Conservation (phyloP, 2,329 filamentous ascomycete species). For the Scytalidium lignicola region DNA sequence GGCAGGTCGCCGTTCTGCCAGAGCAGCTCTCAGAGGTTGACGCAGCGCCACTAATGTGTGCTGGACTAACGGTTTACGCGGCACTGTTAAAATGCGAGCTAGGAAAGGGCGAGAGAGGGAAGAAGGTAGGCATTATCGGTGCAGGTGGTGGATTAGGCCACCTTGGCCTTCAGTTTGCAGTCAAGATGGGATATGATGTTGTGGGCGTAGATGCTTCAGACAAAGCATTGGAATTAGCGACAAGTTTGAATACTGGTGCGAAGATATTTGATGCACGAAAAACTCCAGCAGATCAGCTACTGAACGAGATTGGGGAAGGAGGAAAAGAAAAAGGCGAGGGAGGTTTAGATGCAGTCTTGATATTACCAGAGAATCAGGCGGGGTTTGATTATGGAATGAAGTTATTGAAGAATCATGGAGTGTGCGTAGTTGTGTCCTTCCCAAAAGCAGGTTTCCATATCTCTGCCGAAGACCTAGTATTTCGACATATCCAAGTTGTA, state of each 20-base stretch:
- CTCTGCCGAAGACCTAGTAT: conserved; percentile 37
- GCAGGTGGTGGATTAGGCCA: conserved; percentile 66
- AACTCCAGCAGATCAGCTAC: conserved; percentile 15
- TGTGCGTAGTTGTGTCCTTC: conserved; percentile 42
- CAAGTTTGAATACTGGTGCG: conserved; percentile 26
- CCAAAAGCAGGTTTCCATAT: conserved; percentile 37
- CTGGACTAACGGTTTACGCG: conserved; percentile 66
- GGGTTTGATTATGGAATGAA: conserved; percentile 42
- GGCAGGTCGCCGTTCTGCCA: conserved; percentile 48
- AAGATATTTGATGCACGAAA: conserved; percentile 35
- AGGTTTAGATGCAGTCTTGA: conserved; percentile 40
- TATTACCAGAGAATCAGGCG: conserved; percentile 40
- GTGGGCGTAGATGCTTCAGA: conserved; percentile 28
- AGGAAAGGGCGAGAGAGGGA: conserved; percentile 52
- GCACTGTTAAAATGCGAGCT: conserved; percentile 54
- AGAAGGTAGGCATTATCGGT: conserved; percentile 63
- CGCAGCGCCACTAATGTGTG: conserved; percentile 66
- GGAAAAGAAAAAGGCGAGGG: conserved; percentile 33
- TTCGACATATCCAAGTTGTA: conserved; percentile 36
- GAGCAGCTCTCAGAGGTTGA: conserved; percentile 40
- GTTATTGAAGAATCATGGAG: conserved; percentile 38
- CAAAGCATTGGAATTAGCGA: conserved; percentile 30
- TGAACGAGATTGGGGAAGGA: conserved; percentile 27
- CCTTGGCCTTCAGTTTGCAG: conserved; percentile 64
- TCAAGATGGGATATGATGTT: conserved; percentile 47